Evolutionary conservation across 306 rosid species (phyloP).

Genomic region (Carpinus fangiana): DNA sequence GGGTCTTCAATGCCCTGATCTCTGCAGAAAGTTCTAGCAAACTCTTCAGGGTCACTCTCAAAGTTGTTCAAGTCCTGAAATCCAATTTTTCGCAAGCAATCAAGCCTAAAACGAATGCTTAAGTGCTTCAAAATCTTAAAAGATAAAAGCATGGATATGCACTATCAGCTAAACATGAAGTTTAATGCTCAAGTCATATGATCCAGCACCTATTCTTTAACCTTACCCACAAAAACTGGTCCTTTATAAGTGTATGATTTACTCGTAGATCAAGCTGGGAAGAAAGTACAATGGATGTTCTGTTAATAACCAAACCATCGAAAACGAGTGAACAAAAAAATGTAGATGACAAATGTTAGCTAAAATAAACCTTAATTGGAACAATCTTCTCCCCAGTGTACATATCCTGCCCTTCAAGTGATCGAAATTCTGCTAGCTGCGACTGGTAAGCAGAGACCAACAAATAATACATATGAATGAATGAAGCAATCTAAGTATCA

Average conservation of each 20-base stretch:
- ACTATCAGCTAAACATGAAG: neutral
- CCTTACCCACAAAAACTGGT: constrained; percentile 93
- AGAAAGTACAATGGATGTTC: constrained; percentile 9
- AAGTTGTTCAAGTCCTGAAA: constrained; percentile 90
- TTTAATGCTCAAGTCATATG: neutral
- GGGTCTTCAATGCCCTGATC: constrained; percentile 90
- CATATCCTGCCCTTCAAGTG: constrained; percentile 91
- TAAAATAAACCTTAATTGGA: constrained; percentile 67
- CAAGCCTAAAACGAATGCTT: constrained; percentile 12
- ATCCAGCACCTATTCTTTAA: constrained; percentile 13
- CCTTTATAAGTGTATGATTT: constrained; percentile 82
- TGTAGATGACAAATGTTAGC: neutral
- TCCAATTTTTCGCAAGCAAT: constrained; percentile 16
- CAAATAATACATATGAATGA: neutral
- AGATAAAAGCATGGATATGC: constrained; percentile 5
- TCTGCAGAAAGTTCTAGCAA: constrained; percentile 74
- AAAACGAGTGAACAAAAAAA: neutral
- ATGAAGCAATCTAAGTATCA: neutral
- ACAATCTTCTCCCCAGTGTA: constrained; percentile 83
- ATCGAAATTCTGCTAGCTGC: constrained; percentile 74
- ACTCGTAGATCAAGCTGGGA: constrained; percentile 89
- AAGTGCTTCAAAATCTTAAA: constrained; percentile 1
- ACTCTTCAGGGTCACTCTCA: constrained; percentile 97
- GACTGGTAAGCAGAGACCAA: constrained; percentile 49
- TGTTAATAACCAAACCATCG: neutral